Evolutionary conservation across 1,284 basidiomycete genomes (phyloP), one percentile per base, ranked within the genome.

Genomic region (Rhodotorula sp.): DNA sequence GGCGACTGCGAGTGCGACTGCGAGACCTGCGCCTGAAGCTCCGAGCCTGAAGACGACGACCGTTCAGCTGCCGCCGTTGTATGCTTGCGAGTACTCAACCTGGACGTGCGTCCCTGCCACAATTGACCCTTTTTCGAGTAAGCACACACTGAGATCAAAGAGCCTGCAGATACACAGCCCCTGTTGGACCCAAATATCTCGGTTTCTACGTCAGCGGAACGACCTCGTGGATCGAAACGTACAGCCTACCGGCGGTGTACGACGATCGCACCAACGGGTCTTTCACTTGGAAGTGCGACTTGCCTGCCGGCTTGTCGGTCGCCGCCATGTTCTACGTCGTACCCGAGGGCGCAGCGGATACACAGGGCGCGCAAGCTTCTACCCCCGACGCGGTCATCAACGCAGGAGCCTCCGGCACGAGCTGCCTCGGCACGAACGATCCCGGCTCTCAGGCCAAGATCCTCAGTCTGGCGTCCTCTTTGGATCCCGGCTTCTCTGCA

Each of bases 291-390:
- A 63, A 43, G 3, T 65, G 64, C 43, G 70, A 71, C 31, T 43
- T 71, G 1, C 70, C 70, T 0, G 58, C 70, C 0, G 70, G 67
- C 3, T 51, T 65, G 7, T 57, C 60, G 21, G 67, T 72, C 14
- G 70, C 67, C 1, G 63, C 64, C 7, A 58, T 60, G 67, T 72
- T 72, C 26, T 72, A 68, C 49, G 70, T 71, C 20, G 46, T 71
- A 12, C 18, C 54, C 26, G 59, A 65, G 14, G 70, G 70, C 14
- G 67, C 67, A 3, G 12, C 20, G 20, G 64, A 64, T 3, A 68
- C 70, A 3, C n/a, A 65, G 21, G 70, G 67, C 5, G 48, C 64
- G 2, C 70, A 72, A 57, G 70, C 70, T 10, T 65, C 70, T 16
- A 72, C 70, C 15, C 26, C 67, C 1, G 70, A 72, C 31, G 60